Percentiles rank a stretch among this genome's conserved stretches.
These are phyloP conservation scores for Candida multigemmis DNA, from an alignment of 805 yeast genomes.

Conservation along the genomic window DNA sequence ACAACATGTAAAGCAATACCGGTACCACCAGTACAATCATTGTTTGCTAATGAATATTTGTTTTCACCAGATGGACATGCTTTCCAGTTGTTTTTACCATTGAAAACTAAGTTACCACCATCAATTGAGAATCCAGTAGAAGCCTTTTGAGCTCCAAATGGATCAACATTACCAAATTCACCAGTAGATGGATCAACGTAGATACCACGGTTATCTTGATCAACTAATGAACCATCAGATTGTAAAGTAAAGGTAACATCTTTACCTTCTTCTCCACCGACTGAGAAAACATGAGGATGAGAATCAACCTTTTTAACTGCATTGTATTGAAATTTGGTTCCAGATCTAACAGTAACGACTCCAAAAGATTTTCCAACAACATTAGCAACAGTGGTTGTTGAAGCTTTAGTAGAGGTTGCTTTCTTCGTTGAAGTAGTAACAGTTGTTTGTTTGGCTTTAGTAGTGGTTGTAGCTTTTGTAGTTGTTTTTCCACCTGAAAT, in stretches of 20 bases:
- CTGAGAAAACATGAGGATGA: constrained; percentile 24
- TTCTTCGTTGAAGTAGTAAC: too few species aligned
- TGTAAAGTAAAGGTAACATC: constrained; percentile 14
- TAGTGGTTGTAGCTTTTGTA: too few species aligned
- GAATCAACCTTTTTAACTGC: constrained; percentile 17
- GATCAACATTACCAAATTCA: constrained; percentile 22
- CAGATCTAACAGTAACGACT: constrained; percentile 3
- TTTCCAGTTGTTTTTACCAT: constrained; percentile 24
- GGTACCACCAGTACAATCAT: constrained; percentile 19
- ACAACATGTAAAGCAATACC: constrained; percentile 15
- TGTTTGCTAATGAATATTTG: constrained; percentile 14
- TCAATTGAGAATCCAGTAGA: constrained; percentile 30
- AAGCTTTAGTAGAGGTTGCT: too few species aligned
- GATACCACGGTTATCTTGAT: constrained; percentile 20
- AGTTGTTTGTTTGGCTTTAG: background rate
- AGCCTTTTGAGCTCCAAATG: constrained; percentile 21
- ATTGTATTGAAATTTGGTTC: constrained; percentile 14
- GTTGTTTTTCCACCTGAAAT: background rate
- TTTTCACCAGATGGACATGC: constrained; percentile 27
- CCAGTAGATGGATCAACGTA: constrained; percentile 21
- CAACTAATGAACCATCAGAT: constrained; percentile 17
- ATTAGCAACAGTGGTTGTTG: background rate
- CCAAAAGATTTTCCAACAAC: background rate
- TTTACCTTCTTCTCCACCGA: constrained; percentile 21
- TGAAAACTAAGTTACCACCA: constrained; percentile 25